A percentile compares a stretch with the other conserved stretches of the same genome.
Evolutionary conservation across 176 grass and related monocot genomes (phyloP).

Genomic region (barley (Hordeum vulgare)): DNA sequence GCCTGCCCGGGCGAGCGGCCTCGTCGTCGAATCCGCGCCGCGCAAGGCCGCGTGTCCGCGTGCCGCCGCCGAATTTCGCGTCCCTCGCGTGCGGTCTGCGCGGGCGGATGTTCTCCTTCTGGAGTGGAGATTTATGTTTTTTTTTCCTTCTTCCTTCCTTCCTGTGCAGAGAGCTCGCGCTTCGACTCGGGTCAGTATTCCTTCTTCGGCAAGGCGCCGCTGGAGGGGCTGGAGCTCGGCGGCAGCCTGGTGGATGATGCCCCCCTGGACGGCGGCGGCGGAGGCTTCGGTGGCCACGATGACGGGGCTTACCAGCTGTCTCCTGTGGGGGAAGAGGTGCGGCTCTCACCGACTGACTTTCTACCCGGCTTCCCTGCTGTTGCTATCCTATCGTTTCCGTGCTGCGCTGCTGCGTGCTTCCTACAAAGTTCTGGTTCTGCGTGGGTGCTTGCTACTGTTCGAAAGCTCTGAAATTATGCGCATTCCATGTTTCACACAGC

Average conservation of each 20-base stretch:
- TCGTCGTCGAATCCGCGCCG: neutral
- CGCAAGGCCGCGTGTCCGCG: neutral
- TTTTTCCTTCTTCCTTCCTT: neutral
- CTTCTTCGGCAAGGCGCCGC: slow-evolving; percentile 62
- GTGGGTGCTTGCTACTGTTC: slow-evolving; percentile 9
- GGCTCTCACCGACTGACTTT: slow-evolving; percentile 1
- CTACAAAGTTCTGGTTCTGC: neutral
- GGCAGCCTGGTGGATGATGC: slow-evolving; percentile 61
- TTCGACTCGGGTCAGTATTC: slow-evolving; percentile 76
- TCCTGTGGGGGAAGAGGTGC: slow-evolving; percentile 61
- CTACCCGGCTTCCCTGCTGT: neutral
- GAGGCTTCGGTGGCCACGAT: slow-evolving; percentile 39
- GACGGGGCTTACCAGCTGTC: slow-evolving; percentile 49
- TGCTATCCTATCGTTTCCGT: neutral
- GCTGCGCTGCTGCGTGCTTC: slow-evolving; percentile 10
- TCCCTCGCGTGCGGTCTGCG: neutral
- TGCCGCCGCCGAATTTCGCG: slow-evolving; percentile 1
- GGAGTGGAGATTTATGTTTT: neutral
- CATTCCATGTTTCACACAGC: slow-evolving; percentile 16
- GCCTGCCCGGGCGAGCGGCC: neutral
- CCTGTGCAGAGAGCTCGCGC: slow-evolving; percentile 37
- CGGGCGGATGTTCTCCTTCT: neutral
- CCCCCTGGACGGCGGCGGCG: neutral
- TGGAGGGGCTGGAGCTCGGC: slow-evolving; percentile 65
- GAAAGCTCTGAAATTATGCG: neutral